phyloP scores from a whole-genome alignment of 2,329 filamentous ascomycete species.

The Nemania sp. region DNA sequence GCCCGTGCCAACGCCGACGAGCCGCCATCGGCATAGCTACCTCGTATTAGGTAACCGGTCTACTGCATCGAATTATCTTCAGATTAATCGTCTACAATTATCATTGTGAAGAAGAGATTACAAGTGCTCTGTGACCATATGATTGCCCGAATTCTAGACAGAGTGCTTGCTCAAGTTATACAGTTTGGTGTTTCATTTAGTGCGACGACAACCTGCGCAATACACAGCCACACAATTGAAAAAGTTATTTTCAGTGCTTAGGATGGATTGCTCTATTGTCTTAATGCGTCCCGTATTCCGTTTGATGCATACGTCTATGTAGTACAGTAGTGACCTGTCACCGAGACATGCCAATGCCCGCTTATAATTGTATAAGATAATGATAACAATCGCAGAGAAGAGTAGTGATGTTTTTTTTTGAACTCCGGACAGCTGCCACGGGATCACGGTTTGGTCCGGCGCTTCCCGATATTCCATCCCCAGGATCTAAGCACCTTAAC shows the following conservation, averaged over 20 bases:
- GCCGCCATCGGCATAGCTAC: background rate
- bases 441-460: conserved; percentile 39
- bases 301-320: conserved; percentile 16
- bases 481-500: conserved; percentile 83
- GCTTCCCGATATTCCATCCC: conserved; percentile 94
- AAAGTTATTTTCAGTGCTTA: too few relatives aligned
- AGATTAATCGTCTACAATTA: too few relatives aligned
- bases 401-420: too few relatives aligned
- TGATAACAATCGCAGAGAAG: background rate
- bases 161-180: too few relatives aligned
- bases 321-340: conserved; percentile 1
- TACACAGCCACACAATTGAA: too few relatives aligned
- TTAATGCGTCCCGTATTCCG: conserved; percentile 9
- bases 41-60: background rate
- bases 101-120: background rate
- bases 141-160: background rate
- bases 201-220: too few relatives aligned
- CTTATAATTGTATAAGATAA: background rate
- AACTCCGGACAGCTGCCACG: background rate
- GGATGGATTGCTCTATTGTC: conserved; percentile 17
- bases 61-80: too few relatives aligned
- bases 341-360: background rate
- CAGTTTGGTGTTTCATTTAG: too few relatives aligned
- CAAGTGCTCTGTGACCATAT: background rate
- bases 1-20: background rate